Evolutionary conservation across 1,139 yeast species (phyloP).

Genomic region (Neolecta irregularis): DNA sequence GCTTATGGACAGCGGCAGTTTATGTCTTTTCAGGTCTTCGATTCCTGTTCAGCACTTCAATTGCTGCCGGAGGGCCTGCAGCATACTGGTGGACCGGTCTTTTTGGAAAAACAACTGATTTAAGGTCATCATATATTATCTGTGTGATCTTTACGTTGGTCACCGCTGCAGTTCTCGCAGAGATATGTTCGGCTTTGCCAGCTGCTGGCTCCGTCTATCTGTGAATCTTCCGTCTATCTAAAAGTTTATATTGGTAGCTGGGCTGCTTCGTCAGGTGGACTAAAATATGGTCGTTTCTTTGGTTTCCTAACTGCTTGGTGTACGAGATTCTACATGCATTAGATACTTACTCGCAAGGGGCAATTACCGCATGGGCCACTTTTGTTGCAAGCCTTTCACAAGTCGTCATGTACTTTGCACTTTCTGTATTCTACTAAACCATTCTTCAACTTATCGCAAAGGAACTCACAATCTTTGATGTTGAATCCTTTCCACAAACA

Average conservation of each 20-base stretch:
- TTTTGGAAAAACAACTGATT: background rate
- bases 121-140: conserved; percentile 16
- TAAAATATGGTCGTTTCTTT: conserved; percentile 18
- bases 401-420: conserved; percentile 18
- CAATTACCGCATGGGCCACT: conserved; percentile 21
- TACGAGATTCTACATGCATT: no score
- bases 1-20: no score
- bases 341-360: no score
- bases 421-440: conserved; percentile 12
- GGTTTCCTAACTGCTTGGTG: conserved; percentile 22
- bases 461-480: conserved; percentile 18
- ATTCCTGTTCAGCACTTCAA: conserved; percentile 18
- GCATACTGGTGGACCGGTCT: conserved; percentile 17
- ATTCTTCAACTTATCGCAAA: background rate
- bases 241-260: conserved; percentile 10
- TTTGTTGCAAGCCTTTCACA: conserved; percentile 19
- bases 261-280: conserved; percentile 21
- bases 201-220: conserved; percentile 22
- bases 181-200: conserved; percentile 21
- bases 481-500: conserved; percentile 14
- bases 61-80: conserved; percentile 20
- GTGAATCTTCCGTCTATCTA: background rate
- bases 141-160: conserved; percentile 17
- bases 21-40: no score
- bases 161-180: conserved; percentile 21